Conservation (phyloP, 306 rosid genomes). For the Citrullus colocynthis region DNA sequence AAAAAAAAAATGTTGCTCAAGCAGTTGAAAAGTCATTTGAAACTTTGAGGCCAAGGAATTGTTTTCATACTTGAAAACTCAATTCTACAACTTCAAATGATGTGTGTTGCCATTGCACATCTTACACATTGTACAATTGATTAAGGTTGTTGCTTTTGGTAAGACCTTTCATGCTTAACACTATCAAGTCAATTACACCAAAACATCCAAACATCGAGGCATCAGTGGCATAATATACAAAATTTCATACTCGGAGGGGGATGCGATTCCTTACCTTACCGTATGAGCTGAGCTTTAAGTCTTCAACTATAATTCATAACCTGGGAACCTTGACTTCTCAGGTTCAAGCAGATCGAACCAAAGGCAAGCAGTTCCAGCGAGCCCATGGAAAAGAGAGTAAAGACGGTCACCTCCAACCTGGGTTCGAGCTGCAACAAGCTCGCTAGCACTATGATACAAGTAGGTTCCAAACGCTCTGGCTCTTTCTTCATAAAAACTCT, state of each 20-base stretch:
- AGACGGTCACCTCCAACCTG: constrained; percentile 14
- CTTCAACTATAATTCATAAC: constrained; percentile 48
- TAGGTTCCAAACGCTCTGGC: constrained; percentile 61
- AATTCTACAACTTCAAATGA: not conserved
- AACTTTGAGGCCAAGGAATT: not conserved
- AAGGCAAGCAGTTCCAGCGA: constrained; percentile 72
- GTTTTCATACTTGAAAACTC: not conserved
- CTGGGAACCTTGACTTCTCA: constrained; percentile 60
- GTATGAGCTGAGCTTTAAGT: not conserved
- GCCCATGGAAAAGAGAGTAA: constrained; percentile 75
- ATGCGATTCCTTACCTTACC: not conserved
- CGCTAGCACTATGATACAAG: constrained; percentile 38
- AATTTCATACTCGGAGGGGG: not conserved
- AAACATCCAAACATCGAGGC: not conserved
- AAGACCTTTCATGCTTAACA: too few relatives aligned
- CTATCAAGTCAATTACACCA: not conserved
- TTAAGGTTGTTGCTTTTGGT: not conserved
- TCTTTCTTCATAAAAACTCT: constrained; percentile 55
- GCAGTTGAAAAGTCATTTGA: too few relatives aligned
- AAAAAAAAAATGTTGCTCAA: too few relatives aligned
- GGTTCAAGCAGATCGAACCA: constrained; percentile 69
- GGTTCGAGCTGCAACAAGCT: constrained; percentile 14
- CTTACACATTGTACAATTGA: not conserved
- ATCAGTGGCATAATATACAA: not conserved
- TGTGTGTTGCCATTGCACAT: not conserved